Evolutionary conservation across 176 grass and related monocot genomes (phyloP).

Genomic region (Luzula sylvatica): DNA sequence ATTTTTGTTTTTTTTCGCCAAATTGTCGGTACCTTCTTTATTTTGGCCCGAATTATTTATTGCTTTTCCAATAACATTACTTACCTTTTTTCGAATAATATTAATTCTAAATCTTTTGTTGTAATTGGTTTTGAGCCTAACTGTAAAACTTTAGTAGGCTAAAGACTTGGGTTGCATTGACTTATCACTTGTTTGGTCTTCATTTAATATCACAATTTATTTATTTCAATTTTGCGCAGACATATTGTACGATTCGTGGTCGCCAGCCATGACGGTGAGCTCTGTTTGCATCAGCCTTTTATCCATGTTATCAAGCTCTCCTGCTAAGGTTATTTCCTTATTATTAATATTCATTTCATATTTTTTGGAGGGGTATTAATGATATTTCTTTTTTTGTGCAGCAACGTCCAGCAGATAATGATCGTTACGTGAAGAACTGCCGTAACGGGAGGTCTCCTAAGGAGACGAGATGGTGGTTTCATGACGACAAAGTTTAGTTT

Average conservation of each 20-base stretch:
- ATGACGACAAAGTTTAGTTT: constrained; percentile 55
- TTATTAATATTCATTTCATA: background rate
- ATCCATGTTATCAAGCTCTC: constrained; percentile 87
- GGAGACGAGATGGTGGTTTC: constrained; percentile 96
- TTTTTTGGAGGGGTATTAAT: background rate
- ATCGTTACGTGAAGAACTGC: constrained; percentile 84
- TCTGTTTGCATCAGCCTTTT: constrained; percentile 85
- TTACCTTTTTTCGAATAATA: background rate
- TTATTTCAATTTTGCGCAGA: constrained; percentile 35
- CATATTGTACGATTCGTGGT: constrained; percentile 92
- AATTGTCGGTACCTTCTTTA: too few species aligned
- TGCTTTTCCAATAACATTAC: too few species aligned
- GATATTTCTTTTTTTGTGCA: constrained; percentile 20
- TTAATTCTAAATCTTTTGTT: background rate
- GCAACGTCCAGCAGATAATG: constrained; percentile 74
- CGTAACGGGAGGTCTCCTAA: constrained; percentile 72
- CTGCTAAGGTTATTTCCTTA: constrained; percentile 45
- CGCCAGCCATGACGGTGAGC: constrained; percentile 82
- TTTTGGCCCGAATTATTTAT: too few species aligned
- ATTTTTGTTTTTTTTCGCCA: too few species aligned
- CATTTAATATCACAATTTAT: too few species aligned
- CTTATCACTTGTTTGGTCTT: too few species aligned
- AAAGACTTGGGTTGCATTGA: too few species aligned
- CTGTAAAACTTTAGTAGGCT: too few species aligned
- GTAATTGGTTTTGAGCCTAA: too few species aligned